Conservation (phyloP, 768 basidiomycete species). For the Dioszegia hungarica region DNA sequence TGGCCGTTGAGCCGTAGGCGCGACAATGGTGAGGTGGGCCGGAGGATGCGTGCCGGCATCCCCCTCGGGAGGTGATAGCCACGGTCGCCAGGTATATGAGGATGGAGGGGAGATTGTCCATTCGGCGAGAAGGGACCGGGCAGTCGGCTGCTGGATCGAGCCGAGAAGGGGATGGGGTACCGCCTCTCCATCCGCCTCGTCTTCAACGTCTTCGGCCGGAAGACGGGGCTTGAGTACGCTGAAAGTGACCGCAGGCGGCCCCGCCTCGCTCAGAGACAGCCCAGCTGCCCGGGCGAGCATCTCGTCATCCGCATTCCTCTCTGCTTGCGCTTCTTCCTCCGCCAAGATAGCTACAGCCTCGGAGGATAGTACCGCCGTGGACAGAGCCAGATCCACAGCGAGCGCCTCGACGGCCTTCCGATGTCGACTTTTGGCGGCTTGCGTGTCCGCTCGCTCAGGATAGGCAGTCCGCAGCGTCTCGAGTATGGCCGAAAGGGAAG, state of each 20-base stretch:
- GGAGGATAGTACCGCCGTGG: background rate
- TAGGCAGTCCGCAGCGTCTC: background rate
- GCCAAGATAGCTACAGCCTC: background rate
- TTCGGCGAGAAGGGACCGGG: background rate
- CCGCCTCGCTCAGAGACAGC: background rate
- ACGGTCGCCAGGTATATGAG: too few relatives aligned
- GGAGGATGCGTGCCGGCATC: too few relatives aligned
- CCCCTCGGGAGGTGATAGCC: too few relatives aligned
- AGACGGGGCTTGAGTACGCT: background rate
- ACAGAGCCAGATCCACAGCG: conserved; percentile 3
- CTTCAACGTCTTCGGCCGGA: background rate
- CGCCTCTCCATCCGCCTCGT: background rate
- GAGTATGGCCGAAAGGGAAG: background rate
- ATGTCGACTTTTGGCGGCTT: background rate
- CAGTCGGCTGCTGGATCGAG: background rate
- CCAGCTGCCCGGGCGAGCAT: conserved; percentile 1
- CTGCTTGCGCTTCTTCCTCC: too few relatives aligned
- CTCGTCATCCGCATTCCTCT: background rate
- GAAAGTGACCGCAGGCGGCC: background rate
- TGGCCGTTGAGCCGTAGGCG: background rate
- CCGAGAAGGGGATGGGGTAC: background rate
- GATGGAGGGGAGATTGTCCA: background rate
- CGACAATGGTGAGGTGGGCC: background rate
- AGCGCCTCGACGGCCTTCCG: background rate
- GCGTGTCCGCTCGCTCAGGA: background rate